phyloP scores from a whole-genome alignment of 352 stramenopile genomes.

The Lagenidium giganteum region DNA sequence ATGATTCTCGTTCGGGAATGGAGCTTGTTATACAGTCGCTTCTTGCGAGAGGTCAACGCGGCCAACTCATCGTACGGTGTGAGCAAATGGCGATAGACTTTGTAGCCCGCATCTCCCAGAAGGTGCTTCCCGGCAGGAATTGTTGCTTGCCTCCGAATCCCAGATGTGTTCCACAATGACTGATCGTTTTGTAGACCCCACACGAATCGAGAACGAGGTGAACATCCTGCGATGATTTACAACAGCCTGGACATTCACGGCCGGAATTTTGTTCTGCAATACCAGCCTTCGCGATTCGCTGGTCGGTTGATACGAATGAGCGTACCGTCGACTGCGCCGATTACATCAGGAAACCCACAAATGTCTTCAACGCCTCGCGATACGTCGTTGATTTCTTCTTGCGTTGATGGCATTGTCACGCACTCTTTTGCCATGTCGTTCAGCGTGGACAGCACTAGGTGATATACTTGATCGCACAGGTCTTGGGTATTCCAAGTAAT shows the following conservation, averaged over 20 bases:
- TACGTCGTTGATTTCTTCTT: no score
- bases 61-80: not conserved
- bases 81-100: not conserved
- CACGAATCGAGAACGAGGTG: slow-evolving; percentile 10
- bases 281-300: slow-evolving; percentile 14
- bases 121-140: slow-evolving; percentile 1
- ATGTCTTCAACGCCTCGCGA: not conserved
- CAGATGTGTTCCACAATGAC: slow-evolving; percentile 14
- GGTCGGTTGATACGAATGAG: slow-evolving; percentile 6
- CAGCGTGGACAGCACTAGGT: slow-evolving; percentile 9
- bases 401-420: slow-evolving; percentile 1
- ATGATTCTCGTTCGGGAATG: slow-evolving; percentile 5
- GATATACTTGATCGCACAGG: slow-evolving; percentile 12
- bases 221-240: slow-evolving; percentile 10
- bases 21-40: not conserved
- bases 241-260: slow-evolving; percentile 15
- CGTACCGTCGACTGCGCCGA: slow-evolving; percentile 8
- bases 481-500: slow-evolving; percentile 9
- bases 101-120: slow-evolving; percentile 1
- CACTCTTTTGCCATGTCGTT: slow-evolving; percentile 3
- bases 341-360: slow-evolving; percentile 8
- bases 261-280: slow-evolving; percentile 11
- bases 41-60: not conserved
- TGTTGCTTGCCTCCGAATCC: slow-evolving; percentile 1
- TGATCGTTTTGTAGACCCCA: slow-evolving; percentile 16